Base-by-base conservation (phyloP, 352 stramenopile species). In the Phytophthora nicotianae region DNA sequence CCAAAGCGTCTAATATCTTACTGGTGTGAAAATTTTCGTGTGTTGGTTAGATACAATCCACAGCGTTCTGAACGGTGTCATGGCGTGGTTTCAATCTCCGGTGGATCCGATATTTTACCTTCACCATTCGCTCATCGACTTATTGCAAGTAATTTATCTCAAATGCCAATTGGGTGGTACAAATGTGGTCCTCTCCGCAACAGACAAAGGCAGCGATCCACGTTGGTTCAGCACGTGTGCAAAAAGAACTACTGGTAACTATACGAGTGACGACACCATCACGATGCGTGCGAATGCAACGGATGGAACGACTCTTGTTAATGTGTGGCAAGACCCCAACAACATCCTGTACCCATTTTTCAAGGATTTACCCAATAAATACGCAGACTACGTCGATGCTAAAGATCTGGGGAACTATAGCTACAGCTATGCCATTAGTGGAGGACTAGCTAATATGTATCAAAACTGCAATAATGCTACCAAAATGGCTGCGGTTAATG, bases 321-420 rank as follows among this genome's bases (percentile, higher is more conserved):
- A 79, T 13, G 75, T 88, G 20, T 70, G 68, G 46, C 69, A 62
- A 24, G 59, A 65, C 32, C 57, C 69, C 0, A 73, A 75, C 27
- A 80, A 78, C 40, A 71, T 71, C 7, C 54, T 89, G 9, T 87
- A 87, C 42, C 71, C 55, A 19, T 91, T 83, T 68, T 91, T 91
- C 60, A 86, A 89, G 33, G 74, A 82, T 43, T 40, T 91, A 0
- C 82, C 81, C 1, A 53, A 26, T n/a, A 75, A 54, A 5, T 85
- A 74, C 53, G 40, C 20, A 1, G 67, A 79, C 16, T 80, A 82
- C 38, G 56, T 84, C 1, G 81, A 88, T 45, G 70, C 67, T 8
- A 82, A 76, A 29, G 72, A 84, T 35, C 50, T 89, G 27, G 73
- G 73, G 2, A 45, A 67, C 16, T 81, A 89, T 66, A 89, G 71